Percentiles rank a stretch among this genome's conserved stretches.
Conservation (phyloP, 139 green algal genomes). For the Coelastrella sp. region DNA sequence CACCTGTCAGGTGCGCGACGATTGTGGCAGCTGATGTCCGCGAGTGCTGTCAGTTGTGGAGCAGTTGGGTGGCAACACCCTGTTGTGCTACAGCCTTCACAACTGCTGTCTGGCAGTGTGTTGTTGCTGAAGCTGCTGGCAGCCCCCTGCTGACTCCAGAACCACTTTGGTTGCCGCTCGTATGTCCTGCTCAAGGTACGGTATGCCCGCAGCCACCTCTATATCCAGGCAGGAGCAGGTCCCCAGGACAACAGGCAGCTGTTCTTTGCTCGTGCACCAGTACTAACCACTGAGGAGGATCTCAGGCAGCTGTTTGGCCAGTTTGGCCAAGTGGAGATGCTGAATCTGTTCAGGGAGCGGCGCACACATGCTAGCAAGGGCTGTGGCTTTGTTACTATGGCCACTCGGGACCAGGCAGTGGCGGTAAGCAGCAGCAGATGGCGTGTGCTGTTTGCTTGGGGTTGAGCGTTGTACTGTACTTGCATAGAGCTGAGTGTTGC, state of each 20-base stretch:
- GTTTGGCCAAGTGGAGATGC: conserved; percentile 38
- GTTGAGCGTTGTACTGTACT: background rate
- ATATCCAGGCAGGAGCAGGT: conserved; percentile 56
- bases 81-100: background rate
- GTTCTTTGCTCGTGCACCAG: conserved; percentile 56
- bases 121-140: background rate
- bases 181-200: conserved; percentile 51
- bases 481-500: too few relatives aligned
- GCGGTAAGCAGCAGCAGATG: background rate
- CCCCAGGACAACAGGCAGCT: conserved; percentile 59
- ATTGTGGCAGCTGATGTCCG: background rate
- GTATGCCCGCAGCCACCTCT: conserved; percentile 63
- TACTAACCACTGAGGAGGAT: conserved; percentile 45
- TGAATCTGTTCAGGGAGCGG: conserved; percentile 58
- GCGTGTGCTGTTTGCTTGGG: background rate
- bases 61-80: background rate
- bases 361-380: conserved; percentile 59
- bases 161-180: background rate
- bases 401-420: conserved; percentile 47
- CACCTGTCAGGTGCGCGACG: too few relatives aligned
- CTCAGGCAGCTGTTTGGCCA: conserved; percentile 50
- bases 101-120: background rate
- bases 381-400: conserved; percentile 64
- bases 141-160: background rate
- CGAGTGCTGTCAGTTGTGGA: too few relatives aligned